A percentile compares a stretch with the other conserved stretches of the same genome.
Conservation (phyloP, 140 eudicot genomes). For the Oenanthe javanica region DNA sequence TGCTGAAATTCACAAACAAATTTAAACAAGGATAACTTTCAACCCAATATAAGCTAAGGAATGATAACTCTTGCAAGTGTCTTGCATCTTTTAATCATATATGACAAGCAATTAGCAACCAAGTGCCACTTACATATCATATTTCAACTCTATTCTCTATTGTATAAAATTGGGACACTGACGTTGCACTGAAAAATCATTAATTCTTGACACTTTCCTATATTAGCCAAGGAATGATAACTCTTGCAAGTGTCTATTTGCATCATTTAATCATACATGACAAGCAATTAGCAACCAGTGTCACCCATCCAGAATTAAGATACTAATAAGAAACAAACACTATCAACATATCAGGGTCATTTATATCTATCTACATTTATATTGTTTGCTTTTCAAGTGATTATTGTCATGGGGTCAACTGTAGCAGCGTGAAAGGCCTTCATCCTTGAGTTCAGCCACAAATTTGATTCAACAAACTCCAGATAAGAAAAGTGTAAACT, state of each 20-base stretch:
- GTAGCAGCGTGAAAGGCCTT: neutral
- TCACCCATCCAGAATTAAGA: neutral
- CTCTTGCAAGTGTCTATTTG: neutral
- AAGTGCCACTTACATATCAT: too few relatives aligned
- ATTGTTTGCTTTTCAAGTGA: neutral
- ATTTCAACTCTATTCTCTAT: neutral
- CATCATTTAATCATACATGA: neutral
- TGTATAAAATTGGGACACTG: too few relatives aligned
- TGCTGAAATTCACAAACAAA: neutral
- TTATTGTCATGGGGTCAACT: neutral
- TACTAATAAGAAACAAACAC: neutral
- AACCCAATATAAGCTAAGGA: neutral
- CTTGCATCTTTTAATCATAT: neutral
- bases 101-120: neutral
- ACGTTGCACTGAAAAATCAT: neutral
- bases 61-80: neutral
- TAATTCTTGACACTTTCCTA: neutral
- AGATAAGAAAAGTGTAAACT: neutral
- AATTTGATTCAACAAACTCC: neutral
- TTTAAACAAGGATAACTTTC: neutral
- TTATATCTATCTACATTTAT: neutral
- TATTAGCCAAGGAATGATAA: neutral
- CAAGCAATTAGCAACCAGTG: neutral
- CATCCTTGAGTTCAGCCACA: neutral
- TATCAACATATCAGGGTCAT: neutral